Evolutionary conservation across 441 rosid genomes (phyloP), one percentile per base, ranked within the genome.

Genomic region (Iberis amara): DNA sequence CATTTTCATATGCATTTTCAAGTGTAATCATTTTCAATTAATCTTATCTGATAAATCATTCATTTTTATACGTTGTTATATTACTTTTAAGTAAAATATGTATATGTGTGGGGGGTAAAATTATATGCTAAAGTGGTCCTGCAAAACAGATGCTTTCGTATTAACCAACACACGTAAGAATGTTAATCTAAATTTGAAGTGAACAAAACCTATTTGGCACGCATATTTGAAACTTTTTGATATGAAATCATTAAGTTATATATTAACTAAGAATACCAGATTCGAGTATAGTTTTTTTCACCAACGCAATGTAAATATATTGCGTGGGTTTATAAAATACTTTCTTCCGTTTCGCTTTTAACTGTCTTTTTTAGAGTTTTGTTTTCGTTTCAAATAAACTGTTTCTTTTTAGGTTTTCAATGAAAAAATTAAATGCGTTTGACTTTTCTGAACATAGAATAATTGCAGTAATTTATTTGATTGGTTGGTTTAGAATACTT

Each of bases 121-220:
- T 7, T 26, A 58, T 65, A 39, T 52, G 64, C 59, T 47, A 39
- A 45, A 31, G 69, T 65, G 69, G 69, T 65, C 69, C 69, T 23
- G 44, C n/a, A 44, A 46, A 43, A 52, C 69, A 52, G 55, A 45
- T 65, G 69, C 27, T 50, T 39, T 58, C 32, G 5, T 11, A 45
- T 58, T 44, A 58, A 58, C 60, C 8, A 52, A 23, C 10, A 26
- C 69, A 65, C 64, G 64, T 52, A 57, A 58, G 48, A 21, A 23
- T 46, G 31, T 57, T 44, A n/a, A n/a, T n/a, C 43, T 39, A 36
- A 45, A 43, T 33, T 57, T 44, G 11, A 38, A 51, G 42, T 18
- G 15, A 7, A 37, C 47, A 24, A 49, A 56, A 36, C 32, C 13
- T 50, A 50, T 65, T 39, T 57, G 57, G 39, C 39, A 39, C 51